These are phyloP conservation scores for Apiotrichum laibachii DNA, from an alignment of 1,284 basidiomycete genomes.

Conservation along the genomic window DNA sequence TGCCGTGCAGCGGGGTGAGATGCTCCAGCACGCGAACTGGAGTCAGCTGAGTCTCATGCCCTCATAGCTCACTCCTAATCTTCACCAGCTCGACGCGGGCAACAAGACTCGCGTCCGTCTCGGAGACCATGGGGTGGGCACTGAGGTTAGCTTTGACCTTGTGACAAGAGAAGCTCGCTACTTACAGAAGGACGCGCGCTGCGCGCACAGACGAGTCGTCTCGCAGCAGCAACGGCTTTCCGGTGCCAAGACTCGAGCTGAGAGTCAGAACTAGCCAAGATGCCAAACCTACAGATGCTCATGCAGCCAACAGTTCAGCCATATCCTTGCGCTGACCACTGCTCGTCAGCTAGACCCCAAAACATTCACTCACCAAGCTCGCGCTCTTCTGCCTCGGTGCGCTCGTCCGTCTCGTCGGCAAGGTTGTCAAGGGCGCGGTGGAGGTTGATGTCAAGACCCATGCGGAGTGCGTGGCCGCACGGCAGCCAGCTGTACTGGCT, in stretches of 20 bases:
- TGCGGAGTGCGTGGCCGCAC: conserved; percentile 80
- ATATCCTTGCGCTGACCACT: conserved; percentile 88
- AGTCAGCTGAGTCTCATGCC: background rate
- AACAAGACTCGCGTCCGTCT: conserved; percentile 81
- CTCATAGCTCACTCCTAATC: conserved; percentile 53
- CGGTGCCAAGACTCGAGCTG: conserved; percentile 85
- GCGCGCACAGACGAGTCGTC: conserved; percentile 83
- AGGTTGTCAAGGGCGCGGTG: conserved; percentile 86
- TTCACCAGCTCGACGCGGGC: conserved; percentile 83
- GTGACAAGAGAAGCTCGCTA: background rate
- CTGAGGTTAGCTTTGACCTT: conserved; percentile 18
- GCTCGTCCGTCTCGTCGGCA: conserved; percentile 60
- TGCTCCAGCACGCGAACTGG: conserved; percentile 86
- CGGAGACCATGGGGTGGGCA: conserved; percentile 75
- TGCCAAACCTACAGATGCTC: conserved; percentile 41
- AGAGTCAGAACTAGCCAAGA: conserved; percentile 8
- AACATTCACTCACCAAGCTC: conserved; percentile 63
- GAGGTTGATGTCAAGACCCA: conserved; percentile 88
- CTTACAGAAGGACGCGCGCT: conserved; percentile 68
- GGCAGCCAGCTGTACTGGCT: conserved; percentile 91
- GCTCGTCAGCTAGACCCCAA: conserved; percentile 21
- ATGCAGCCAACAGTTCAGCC: conserved; percentile 75
- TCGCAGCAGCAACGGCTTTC: conserved; percentile 79
- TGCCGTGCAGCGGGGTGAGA: conserved; percentile 76
- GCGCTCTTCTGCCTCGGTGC: conserved; percentile 77